phyloP scores from a whole-genome alignment of 768 basidiomycete species.

The Pleurotus tuoliensis region DNA sequence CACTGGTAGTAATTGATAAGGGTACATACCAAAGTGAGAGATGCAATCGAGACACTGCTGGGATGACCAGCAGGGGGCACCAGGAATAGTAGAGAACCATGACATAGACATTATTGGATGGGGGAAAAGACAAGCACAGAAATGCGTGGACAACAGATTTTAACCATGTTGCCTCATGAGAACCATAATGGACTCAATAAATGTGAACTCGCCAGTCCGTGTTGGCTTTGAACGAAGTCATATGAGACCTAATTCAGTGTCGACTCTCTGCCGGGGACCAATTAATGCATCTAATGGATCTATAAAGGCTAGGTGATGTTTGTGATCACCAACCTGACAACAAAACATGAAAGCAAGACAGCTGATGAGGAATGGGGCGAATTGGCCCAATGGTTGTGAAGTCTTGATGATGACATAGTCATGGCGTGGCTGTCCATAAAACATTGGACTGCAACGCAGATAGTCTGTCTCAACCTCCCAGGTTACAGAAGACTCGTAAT shows the following conservation, averaged over 20 bases:
- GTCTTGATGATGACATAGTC: constrained; percentile 23
- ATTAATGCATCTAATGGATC: constrained; percentile 16
- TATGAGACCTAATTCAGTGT: constrained; percentile 19
- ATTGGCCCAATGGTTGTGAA: neutral
- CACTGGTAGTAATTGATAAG: no score
- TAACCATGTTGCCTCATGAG: no score
- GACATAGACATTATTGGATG: no score
- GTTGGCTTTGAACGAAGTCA: constrained; percentile 10
- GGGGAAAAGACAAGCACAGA: no score
- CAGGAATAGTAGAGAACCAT: no score
- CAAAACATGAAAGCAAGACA: constrained; percentile 20
- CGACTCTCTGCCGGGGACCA: constrained; percentile 11
- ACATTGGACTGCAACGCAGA: constrained; percentile 25
- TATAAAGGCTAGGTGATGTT: constrained; percentile 16
- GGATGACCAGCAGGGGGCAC: no score
- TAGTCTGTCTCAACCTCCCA: constrained; percentile 24
- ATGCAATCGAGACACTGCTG: no score
- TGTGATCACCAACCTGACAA: neutral
- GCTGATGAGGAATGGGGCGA: constrained; percentile 13
- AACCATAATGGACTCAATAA: constrained; percentile 21
- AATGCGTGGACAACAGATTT: no score
- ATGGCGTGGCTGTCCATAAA: constrained; percentile 20
- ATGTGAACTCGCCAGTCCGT: constrained; percentile 16
- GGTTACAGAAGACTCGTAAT: constrained; percentile 22
- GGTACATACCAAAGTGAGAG: no score